Percentiles rank a stretch among this genome's conserved stretches.
Conservation (phyloP, 2,329 filamentous ascomycete genomes). For the Beauveria brongniartii region DNA sequence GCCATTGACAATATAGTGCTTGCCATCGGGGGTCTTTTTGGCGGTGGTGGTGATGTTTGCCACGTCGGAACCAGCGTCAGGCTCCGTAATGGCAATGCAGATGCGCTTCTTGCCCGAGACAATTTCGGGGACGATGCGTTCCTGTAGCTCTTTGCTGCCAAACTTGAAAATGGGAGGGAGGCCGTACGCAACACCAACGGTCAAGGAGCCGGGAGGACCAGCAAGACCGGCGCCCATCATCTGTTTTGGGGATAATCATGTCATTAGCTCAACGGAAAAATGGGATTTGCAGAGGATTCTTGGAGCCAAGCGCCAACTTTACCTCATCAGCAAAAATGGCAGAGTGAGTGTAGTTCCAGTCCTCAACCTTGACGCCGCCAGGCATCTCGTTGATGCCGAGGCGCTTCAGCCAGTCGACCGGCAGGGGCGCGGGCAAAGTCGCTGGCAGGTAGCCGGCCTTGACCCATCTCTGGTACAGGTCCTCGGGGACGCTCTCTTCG, state of each 20-base stretch:
- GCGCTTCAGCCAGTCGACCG: constrained; percentile 57
- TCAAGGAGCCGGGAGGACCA: constrained; percentile 58
- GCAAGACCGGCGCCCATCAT: constrained; percentile 57
- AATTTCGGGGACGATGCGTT: constrained; percentile 59
- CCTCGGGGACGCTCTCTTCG: constrained; percentile 50
- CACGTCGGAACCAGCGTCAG: constrained; percentile 63
- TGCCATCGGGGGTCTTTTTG: constrained; percentile 51
- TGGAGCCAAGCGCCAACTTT: neutral
- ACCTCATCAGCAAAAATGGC: constrained; percentile 58
- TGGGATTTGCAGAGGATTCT: no score
- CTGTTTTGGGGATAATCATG: constrained; percentile 24
- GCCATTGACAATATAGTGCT: constrained; percentile 64
- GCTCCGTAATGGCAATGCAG: constrained; percentile 75
- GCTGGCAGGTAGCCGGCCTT: constrained; percentile 57
- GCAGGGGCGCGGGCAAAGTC: constrained; percentile 59
- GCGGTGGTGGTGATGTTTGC: constrained; percentile 65
- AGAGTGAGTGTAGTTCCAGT: constrained; percentile 65
- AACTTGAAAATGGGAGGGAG: constrained; percentile 65
- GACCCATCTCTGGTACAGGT: constrained; percentile 54
- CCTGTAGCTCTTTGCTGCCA: constrained; percentile 52
- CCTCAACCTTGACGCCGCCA: constrained; percentile 59
- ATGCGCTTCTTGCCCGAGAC: constrained; percentile 56
- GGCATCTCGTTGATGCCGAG: constrained; percentile 59
- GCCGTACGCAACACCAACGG: constrained; percentile 64
- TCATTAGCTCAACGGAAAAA: neutral